Base-by-base conservation (phyloP, 2,329 filamentous ascomycete species). In the Aaosphaeria arxii region DNA sequence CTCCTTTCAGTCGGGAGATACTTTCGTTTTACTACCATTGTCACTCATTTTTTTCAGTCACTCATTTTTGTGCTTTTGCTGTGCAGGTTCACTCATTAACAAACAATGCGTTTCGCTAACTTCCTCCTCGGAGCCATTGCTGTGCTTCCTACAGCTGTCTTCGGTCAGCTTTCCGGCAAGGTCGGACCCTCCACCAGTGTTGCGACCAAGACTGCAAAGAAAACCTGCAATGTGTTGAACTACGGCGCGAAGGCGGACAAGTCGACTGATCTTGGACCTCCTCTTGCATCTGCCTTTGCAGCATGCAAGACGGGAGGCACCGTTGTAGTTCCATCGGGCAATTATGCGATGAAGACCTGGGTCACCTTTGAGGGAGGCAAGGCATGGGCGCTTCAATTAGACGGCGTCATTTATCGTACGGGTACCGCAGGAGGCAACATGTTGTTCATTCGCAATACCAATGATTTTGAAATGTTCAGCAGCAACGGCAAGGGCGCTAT, bases 391-490 rank as follows among this genome's bases (percentile, higher is more conserved):
- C 61, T 82, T 11, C 77, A 80, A 53, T 67, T 81, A 36, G 79
- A 82, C 57, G 79, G 79, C 17, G 71, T 70, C 30, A 77, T 82
- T 49, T 77, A 77, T 56, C 73, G 79, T 1, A 77, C 72, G n/a
- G 76, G 77, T 5, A 75, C 71, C 5, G 73, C 59, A 5, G 73
- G 62, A 5, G 78, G 77, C 2, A 80, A 81, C 52, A n/a, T 81
- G 78, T 73, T 81, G 52, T 71, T 74, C 50, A 71, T 81, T 45
- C 68, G 77, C 51, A 73, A 77, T 50, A 69, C 71, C 6, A 70
- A 64, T 45, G 77, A 81, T 55, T 79, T 82, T 45, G 79, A 82
- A 56, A 53, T 82, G 48, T 80, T 79, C 61, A 79, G 76, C 39
- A 75, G 72, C 39, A 80, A 72, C 4, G 76, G 75, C 11, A 69